phyloP scores from a whole-genome alignment of 139 green algal species.

The Chlorella sp. region DNA sequence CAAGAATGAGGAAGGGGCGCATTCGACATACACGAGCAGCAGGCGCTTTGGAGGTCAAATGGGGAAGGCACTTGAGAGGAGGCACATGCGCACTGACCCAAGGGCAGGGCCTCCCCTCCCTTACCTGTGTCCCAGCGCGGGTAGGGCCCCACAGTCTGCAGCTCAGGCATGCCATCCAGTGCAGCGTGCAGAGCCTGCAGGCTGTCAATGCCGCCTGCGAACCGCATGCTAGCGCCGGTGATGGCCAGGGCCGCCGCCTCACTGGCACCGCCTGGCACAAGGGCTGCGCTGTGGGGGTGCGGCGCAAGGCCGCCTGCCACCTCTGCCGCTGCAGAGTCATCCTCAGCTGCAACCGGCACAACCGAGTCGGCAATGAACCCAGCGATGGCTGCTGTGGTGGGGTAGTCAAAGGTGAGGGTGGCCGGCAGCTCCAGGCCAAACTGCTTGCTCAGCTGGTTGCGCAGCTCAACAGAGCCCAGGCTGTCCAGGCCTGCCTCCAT shows the following conservation, averaged over 20 bases:
- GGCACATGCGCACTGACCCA: too few relatives aligned
- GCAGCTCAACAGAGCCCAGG: constrained; percentile 86
- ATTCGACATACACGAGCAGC: too few relatives aligned
- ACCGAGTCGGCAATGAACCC: constrained; percentile 49
- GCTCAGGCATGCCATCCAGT: constrained; percentile 49
- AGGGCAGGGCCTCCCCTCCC: too few relatives aligned
- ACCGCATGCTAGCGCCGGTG: constrained; percentile 47
- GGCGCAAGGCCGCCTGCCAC: not conserved
- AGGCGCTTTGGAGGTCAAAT: too few relatives aligned
- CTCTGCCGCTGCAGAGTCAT: not conserved
- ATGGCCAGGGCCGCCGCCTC: constrained; percentile 33
- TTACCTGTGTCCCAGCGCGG: constrained; percentile 67
- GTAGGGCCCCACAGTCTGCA: constrained; percentile 68
- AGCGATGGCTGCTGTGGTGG: constrained; percentile 55
- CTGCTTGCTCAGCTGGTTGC: constrained; percentile 72
- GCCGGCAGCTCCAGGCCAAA: constrained; percentile 67
- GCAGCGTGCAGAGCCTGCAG: constrained; percentile 50
- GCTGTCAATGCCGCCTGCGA: constrained; percentile 48
- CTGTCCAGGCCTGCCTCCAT: constrained; percentile 75
- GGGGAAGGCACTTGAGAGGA: too few relatives aligned
- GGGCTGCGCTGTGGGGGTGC: not conserved
- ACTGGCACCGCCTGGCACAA: not conserved
- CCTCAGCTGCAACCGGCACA: not conserved
- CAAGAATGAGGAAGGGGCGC: not conserved
- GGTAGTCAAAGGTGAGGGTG: constrained; percentile 83